Base-by-base conservation (phyloP, 495 filamentous ascomycete species). In the Collariella sp. region DNA sequence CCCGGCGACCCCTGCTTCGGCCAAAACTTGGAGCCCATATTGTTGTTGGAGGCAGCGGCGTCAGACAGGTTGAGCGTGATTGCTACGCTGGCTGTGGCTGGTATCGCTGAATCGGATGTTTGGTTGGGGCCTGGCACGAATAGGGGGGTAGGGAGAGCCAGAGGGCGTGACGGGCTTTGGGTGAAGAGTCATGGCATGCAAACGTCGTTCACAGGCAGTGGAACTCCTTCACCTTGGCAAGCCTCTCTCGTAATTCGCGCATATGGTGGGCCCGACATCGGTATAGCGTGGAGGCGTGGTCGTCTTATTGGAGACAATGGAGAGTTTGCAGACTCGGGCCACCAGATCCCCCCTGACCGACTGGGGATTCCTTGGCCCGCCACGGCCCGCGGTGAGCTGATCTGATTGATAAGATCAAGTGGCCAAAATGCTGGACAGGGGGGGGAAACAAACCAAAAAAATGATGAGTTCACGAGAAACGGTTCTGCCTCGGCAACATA, bases 11-110 rank as follows among this genome's bases (percentile, higher is more conserved):
- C 73, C 5, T 71, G 67, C 38, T 70, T 71, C 3, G 74, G 74
- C 73, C 74, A 77, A 65, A 76, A 77, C 49, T 76, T 73, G 46
- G 73, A 76, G 48, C 70, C 73, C 72, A 76, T 73, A 11, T 51
- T 62, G 59, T 34, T 29, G 46, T 20, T 15, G 23, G 47, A 3
- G 34, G 19, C 18, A 23, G 50, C 10, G 0, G 46, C 7, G n/a
- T 35, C 33, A 20, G 50, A 44, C 11, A 47, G 23, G 1, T 19
- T 18, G 22, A 55, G 35, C 1, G 52, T 40, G 35, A 55, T 41
- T 18, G 12, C n/a, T 4, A 55, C 16, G 36, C 12, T 42, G 1
- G 52, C 31, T 12, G 22, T 34, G 13, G 35, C 23, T 0, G 52
- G 35, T 13, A 55, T 48, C 7, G 2, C 36, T 34, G 26, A 7